Base-by-base conservation (phyloP, 2,329 filamentous ascomycete species). In the Parasarocladium wereldwijsianum region DNA sequence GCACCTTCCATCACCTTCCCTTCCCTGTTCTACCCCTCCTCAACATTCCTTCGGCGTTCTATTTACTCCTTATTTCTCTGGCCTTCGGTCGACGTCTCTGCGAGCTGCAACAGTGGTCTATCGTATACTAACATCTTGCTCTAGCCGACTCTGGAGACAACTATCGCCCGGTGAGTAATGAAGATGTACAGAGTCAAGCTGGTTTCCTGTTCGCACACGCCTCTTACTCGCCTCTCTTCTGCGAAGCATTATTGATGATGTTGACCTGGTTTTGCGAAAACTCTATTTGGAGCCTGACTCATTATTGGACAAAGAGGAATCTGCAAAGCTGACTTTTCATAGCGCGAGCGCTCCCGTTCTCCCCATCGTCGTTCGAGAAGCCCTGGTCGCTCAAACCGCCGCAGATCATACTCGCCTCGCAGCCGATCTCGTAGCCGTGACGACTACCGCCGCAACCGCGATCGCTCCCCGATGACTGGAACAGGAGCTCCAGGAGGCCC, bases 281-380 rank as follows among this genome's bases (percentile, higher is more conserved):
- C n/a, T n/a, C n/a, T n/a, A n/a, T n/a, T n/a, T n/a, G n/a, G n/a
- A n/a, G n/a, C n/a, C n/a, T n/a, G n/a, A n/a, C n/a, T n/a, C n/a
- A n/a, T n/a, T n/a, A n/a, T n/a, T n/a, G n/a, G n/a, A n/a, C n/a
- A n/a, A n/a, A n/a, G n/a, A n/a, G 19, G 27, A 10, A 14, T 14
- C 13, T 27, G 11, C 44, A 58, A 43, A 43, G 41, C 34, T 54
- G 44, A 55, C 46, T 37, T 34, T 35, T 42, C 46, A 32, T 65
- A 87, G 81, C 81, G 82, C 57, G 83, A 92, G 73, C 80, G 76
- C 62, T 77, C 74, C 58, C 75, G 78, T 54, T 83, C 78, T 43
- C 76, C 78, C 49, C 76, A 77, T 51, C 75, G 79, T 57, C 76
- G 84, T 58, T 92, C 85, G 48, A 79, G 84, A 59, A 92, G 83